phyloP scores from a whole-genome alignment of 202 grass and related monocot species.

The Schoenoplectus tabernaemontani region DNA sequence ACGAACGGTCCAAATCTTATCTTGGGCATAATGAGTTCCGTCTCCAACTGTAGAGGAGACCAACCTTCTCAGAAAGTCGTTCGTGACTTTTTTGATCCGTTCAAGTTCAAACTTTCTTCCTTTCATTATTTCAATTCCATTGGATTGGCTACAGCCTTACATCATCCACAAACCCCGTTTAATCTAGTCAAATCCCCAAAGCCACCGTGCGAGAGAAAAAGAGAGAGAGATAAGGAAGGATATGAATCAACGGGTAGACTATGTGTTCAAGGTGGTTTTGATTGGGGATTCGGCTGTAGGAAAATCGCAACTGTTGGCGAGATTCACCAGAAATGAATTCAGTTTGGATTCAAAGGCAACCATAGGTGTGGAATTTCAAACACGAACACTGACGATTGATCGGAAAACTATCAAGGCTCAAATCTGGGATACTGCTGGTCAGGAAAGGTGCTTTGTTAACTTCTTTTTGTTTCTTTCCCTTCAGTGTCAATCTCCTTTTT shows the following conservation, averaged over 20 bases:
- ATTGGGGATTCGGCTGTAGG: conserved; percentile 97
- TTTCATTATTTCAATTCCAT: background rate
- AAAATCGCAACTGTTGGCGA: conserved; percentile 82
- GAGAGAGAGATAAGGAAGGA: conserved; percentile 27
- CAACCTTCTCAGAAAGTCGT: background rate
- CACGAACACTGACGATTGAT: conserved; percentile 66
- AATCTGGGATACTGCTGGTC: conserved; percentile 94
- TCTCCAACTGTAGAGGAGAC: background rate
- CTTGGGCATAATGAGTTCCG: background rate
- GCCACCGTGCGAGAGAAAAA: background rate
- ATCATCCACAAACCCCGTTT: background rate
- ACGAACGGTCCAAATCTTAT: background rate
- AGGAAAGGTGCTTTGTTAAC: conserved; percentile 45
- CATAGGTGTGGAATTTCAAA: conserved; percentile 83
- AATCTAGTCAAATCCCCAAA: background rate
- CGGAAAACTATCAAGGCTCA: conserved; percentile 78
- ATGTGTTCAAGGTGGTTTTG: conserved; percentile 96
- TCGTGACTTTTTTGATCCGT: background rate
- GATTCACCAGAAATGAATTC: conserved; percentile 94
- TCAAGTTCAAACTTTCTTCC: background rate
- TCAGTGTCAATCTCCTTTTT: background rate
- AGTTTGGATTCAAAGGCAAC: conserved; percentile 82
- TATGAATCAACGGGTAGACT: conserved; percentile 79
- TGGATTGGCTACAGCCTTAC: background rate
- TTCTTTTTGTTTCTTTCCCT: background rate